Base-by-base conservation (phyloP, 2,329 filamentous ascomycete genomes). In the Ascochyta lentis region DNA sequence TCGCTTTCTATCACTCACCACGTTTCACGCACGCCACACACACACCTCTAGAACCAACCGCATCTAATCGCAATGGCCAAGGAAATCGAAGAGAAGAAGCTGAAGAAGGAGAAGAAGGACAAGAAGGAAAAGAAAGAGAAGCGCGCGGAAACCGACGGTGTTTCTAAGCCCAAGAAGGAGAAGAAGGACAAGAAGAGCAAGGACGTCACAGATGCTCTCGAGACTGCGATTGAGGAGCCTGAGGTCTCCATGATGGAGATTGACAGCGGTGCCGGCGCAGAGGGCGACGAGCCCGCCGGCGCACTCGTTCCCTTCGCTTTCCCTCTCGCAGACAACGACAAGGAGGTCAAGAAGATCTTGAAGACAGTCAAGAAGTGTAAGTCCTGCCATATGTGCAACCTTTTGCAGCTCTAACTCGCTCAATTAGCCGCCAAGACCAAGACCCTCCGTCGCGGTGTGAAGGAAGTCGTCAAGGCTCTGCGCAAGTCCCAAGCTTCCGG, bases 391-490 rank as follows among this genome's bases (percentile, higher is more conserved):
- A 12, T 9, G 6, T 10, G 38, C 27, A 27, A 47, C 22, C 16
- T 15, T 24, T 16, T 31, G 35, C 24, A 46, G 16, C 15, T 42
- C 60, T 66, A 58, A 64, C 44, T 40, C 47, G 26, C 15, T 50
- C 33, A 48, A 29, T 58, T 52, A 98, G 95, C 94, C 67, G 93
- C 95, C 70, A 96, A 96, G 81, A 87, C 92, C 80, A 96, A 96
- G 81, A 90, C 91, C 56, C 90, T 99, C 74, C 96, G 96, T 83
- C 93, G 95, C 74, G 95, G 95, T 74, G 95, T 99, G 65, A 99
- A 99, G 81, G 95, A 99, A 81, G 94, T 96, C 74, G 93, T 98
- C 81, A 99, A 99, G 83, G 90, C 93, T 31, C 90, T 99, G 69
- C 92, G 95, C 82, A 98, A 98, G 82, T 94, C 92, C 13, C 78